These are phyloP conservation scores for Umbelopsis sp. DNA, from an alignment of 192 early-diverging fungal genomes.

Conservation along the genomic window DNA sequence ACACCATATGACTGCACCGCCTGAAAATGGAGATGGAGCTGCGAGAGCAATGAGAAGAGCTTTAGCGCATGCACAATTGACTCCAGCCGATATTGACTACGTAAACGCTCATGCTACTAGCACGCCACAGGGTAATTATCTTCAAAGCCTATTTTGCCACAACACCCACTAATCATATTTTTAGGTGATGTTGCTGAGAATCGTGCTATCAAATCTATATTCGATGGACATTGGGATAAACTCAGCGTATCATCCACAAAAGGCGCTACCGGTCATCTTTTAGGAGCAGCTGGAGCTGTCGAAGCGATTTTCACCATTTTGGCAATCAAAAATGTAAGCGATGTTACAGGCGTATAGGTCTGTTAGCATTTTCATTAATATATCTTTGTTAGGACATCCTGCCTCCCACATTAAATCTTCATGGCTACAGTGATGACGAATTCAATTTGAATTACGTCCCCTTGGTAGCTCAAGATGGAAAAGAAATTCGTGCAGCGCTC, in stretches of 20 bases:
- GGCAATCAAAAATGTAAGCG: slow-evolving; percentile 64
- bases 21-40: slow-evolving; percentile 83
- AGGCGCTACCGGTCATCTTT: slow-evolving; percentile 87
- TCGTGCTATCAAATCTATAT: slow-evolving; percentile 79
- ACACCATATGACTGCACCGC: slow-evolving; percentile 93
- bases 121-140: slow-evolving; percentile 66
- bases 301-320: slow-evolving; percentile 91
- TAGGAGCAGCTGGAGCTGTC: slow-evolving; percentile 94
- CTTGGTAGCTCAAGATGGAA: slow-evolving; percentile 60
- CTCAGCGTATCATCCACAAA: slow-evolving; percentile 90
- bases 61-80: slow-evolving; percentile 61
- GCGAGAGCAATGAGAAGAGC: slow-evolving; percentile 86
- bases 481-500: slow-evolving; percentile 65
- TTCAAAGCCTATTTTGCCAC: background rate
- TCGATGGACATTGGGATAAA: slow-evolving; percentile 51
- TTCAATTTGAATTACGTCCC: slow-evolving; percentile 88
- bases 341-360: background rate
- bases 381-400: slow-evolving; percentile 57
- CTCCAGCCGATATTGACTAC: slow-evolving; percentile 73
- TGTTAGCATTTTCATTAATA: background rate
- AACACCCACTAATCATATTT: slow-evolving; percentile 22
- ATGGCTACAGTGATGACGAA: slow-evolving; percentile 60
- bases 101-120: slow-evolving; percentile 96
- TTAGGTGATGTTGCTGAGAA: slow-evolving; percentile 86
- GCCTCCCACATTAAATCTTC: slow-evolving; percentile 87